Conservation (phyloP, 495 filamentous ascomycete genomes). For the Podospora australis region DNA sequence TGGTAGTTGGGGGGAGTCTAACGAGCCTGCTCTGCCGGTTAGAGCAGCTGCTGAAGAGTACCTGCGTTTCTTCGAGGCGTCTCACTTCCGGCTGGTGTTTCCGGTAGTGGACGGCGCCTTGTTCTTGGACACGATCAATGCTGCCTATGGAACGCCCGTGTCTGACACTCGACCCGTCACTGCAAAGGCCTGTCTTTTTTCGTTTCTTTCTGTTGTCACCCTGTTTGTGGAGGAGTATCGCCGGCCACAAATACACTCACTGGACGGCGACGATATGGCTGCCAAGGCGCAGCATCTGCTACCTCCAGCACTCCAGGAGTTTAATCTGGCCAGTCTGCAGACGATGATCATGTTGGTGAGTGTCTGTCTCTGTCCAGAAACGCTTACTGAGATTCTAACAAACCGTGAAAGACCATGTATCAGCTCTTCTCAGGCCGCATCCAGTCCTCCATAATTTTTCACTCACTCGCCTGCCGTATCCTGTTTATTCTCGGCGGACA, state of each 20-base stretch:
- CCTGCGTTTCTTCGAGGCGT: slow-evolving; percentile 11
- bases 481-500: slow-evolving; percentile 46
- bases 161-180: slow-evolving; percentile 19
- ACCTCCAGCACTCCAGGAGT: slow-evolving; percentile 36
- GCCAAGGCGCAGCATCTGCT: slow-evolving; percentile 36
- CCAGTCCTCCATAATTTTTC: slow-evolving; percentile 37
- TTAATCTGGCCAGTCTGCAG: slow-evolving; percentile 36
- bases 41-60: slow-evolving; percentile 10
- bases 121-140: slow-evolving; percentile 35
- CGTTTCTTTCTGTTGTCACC: slow-evolving; percentile 37
- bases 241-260: slow-evolving; percentile 2
- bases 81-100: slow-evolving; percentile 37
- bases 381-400: background rate
- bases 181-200: slow-evolving; percentile 38
- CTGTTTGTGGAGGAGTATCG: slow-evolving; percentile 18
- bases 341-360: slow-evolving; percentile 41
- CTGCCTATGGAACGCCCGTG: slow-evolving; percentile 28
- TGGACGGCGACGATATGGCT: slow-evolving; percentile 35
- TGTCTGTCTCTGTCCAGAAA: background rate
- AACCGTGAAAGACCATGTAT: slow-evolving; percentile 31
- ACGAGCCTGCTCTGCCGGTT: slow-evolving; percentile 12
- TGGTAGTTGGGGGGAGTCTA: background rate
- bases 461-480: slow-evolving; percentile 37
- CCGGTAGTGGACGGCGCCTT: slow-evolving; percentile 36
- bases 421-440: slow-evolving; percentile 42